These are phyloP conservation scores for Alliaria petiolata DNA, from an alignment of 345 rosid species.

Conservation along the genomic window DNA sequence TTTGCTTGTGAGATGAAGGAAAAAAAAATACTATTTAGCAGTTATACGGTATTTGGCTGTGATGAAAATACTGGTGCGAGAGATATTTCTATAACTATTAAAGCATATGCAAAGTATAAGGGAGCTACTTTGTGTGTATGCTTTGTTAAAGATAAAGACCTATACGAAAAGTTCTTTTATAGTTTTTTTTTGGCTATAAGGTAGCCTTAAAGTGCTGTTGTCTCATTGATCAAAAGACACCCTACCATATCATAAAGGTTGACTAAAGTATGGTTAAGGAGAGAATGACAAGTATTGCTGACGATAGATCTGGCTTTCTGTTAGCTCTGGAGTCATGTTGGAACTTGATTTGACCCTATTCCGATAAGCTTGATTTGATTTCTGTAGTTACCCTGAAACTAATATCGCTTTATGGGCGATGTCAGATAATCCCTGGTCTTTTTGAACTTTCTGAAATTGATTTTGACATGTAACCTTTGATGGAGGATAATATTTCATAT, in stretches of 20 bases:
- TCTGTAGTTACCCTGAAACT: slow-evolving; percentile 18
- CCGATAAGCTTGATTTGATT: slow-evolving; percentile 24
- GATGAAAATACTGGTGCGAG: background rate
- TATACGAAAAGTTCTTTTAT: slow-evolving; percentile 9
- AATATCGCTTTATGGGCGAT: background rate
- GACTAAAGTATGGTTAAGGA: background rate
- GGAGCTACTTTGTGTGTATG: slow-evolving; percentile 17
- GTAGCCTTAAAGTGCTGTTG: background rate
- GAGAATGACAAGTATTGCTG: slow-evolving; percentile 8
- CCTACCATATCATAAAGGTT: slow-evolving; percentile 23
- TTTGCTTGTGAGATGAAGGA: background rate
- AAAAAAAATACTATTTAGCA: background rate
- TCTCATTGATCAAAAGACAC: slow-evolving; percentile 15
- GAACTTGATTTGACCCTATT: slow-evolving; percentile 21
- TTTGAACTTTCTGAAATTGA: background rate
- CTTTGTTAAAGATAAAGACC: slow-evolving; percentile 29
- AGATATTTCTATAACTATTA: background rate
- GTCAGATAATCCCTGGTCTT: background rate
- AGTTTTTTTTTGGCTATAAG: background rate
- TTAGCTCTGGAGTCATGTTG: slow-evolving; percentile 17
- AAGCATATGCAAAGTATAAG: slow-evolving; percentile 1
- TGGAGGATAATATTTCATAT: background rate
- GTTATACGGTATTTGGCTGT: background rate
- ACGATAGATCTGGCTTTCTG: slow-evolving; percentile 9
- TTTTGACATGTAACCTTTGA: slow-evolving; percentile 9